Percentiles rank a stretch among this genome's conserved stretches.
Conservation (phyloP, 257 asterid genomes). For the Penstemon barbatus region DNA sequence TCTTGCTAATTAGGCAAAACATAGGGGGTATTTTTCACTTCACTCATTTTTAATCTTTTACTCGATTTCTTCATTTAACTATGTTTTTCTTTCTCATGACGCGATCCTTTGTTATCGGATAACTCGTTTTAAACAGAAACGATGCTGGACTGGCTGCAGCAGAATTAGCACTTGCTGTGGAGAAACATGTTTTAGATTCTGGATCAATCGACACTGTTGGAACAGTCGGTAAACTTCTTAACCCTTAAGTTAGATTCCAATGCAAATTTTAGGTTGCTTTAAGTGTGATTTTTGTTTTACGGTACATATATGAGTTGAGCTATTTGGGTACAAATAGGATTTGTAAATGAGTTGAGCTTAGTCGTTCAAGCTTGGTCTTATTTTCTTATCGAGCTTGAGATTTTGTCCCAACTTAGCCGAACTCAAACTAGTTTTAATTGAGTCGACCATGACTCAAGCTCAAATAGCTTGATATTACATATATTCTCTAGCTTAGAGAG, state of each 20-base stretch:
- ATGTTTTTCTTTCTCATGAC: slow-evolving; percentile 5
- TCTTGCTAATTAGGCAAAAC: too few species aligned
- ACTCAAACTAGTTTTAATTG: too few species aligned
- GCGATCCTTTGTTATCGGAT: slow-evolving; percentile 5
- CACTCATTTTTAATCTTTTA: not conserved
- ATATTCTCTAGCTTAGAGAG: too few species aligned
- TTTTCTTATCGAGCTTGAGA: too few species aligned
- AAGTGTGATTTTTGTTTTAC: not conserved
- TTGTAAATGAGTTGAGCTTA: too few species aligned
- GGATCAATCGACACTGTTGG: slow-evolving; percentile 97
- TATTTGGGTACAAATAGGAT: too few species aligned
- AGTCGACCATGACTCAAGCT: too few species aligned
- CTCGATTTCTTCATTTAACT: not conserved
- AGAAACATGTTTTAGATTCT: slow-evolving; percentile 82
- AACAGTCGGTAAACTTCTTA: slow-evolving; percentile 66
- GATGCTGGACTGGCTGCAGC: slow-evolving; percentile 99
- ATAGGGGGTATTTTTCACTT: too few species aligned
- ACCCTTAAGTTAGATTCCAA: not conserved
- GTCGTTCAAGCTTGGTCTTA: too few species aligned
- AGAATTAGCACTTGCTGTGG: slow-evolving; percentile 87
- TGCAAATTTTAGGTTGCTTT: not conserved
- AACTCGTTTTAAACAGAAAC: slow-evolving; percentile 55
- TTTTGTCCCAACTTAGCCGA: too few species aligned
- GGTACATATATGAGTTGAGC: not conserved
- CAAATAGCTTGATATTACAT: too few species aligned